A percentile compares a stretch with the other conserved stretches of the same genome.
Conservation (phyloP, 2,329 filamentous ascomycete genomes). For the Hymenoscyphus occultus region DNA sequence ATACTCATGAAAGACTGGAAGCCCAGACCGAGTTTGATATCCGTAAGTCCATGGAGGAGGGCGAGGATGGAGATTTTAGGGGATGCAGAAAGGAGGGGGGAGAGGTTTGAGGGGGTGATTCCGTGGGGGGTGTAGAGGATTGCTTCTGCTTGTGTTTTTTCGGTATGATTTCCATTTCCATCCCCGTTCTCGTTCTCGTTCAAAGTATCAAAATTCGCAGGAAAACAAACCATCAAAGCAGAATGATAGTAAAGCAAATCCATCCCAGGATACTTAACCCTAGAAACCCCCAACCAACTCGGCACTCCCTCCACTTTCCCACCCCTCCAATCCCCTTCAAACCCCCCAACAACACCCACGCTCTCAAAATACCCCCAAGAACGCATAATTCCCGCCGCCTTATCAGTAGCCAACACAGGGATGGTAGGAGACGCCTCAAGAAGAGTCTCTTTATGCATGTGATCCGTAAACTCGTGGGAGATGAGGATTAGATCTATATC, state of each 20-base stretch:
- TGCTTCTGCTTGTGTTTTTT: conserved; percentile 44
- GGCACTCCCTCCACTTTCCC: conserved; percentile 42
- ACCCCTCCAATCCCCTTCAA: conserved; percentile 35
- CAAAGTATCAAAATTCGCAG: conserved; percentile 11
- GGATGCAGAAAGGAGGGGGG: conserved; percentile 41
- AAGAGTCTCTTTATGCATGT: conserved; percentile 61
- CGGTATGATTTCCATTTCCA: no score
- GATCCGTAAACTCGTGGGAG: conserved; percentile 67
- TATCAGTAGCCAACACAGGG: conserved; percentile 57
- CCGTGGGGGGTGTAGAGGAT: conserved; percentile 65
- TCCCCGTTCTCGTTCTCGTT: no score
- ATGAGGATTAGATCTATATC: conserved; percentile 57
- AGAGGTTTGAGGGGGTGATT: conserved; percentile 47
- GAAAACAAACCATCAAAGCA: conserved; percentile 57
- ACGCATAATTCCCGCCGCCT: conserved; percentile 54
- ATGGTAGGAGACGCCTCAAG: conserved; percentile 50
- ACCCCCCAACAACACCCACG: conserved; percentile 42
- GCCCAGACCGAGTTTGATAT: conserved; percentile 44
- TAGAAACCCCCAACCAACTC: conserved; percentile 58
- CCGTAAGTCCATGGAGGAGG: conserved; percentile 62
- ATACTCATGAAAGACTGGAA: conserved; percentile 19
- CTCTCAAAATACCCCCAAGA: conserved; percentile 58
- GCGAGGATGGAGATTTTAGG: conserved; percentile 53
- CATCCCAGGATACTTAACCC: conserved; percentile 52
- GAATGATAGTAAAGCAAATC: conserved; percentile 57